A percentile compares a stretch with the other conserved stretches of the same genome.
Conservation (phyloP, 768 basidiomycete genomes). For the Russula virescens region DNA sequence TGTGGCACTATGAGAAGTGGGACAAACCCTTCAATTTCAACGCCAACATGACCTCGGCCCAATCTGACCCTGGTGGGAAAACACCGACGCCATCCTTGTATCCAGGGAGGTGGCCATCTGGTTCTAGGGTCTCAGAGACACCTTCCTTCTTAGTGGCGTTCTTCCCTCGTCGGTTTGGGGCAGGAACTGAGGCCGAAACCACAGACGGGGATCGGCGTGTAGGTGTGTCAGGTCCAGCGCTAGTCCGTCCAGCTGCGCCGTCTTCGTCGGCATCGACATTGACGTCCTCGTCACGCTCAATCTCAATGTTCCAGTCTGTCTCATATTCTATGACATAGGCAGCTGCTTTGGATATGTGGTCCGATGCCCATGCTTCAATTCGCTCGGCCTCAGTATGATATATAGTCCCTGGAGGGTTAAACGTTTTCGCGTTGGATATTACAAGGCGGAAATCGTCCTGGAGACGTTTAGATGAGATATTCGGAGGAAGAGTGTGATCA, state of each 20-base stretch:
- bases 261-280: slow-evolving; percentile 43
- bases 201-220: slow-evolving; percentile 30
- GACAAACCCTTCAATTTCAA: slow-evolving; percentile 66
- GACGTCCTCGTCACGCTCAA: slow-evolving; percentile 43
- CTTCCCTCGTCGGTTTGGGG: slow-evolving; percentile 30
- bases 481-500: neutral
- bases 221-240: slow-evolving; percentile 27
- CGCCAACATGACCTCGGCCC: slow-evolving; percentile 65
- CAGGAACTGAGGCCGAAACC: slow-evolving; percentile 12
- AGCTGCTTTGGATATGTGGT: slow-evolving; percentile 66
- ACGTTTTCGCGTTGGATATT: slow-evolving; percentile 64
- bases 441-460: slow-evolving; percentile 61
- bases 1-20: neutral
- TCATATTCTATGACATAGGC: slow-evolving; percentile 76
- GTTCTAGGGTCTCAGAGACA: slow-evolving; percentile 49
- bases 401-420: slow-evolving; percentile 70
- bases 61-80: slow-evolving; percentile 65
- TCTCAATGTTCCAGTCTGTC: slow-evolving; percentile 78
- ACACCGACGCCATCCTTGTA: slow-evolving; percentile 68
- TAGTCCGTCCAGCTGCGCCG: slow-evolving; percentile 15
- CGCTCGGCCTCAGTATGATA: slow-evolving; percentile 70
- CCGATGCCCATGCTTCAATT: slow-evolving; percentile 63
- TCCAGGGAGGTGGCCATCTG: slow-evolving; percentile 69
- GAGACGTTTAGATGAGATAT: neutral
- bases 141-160: slow-evolving; percentile 37